A percentile compares a stretch with the other conserved stretches of the same genome.
phyloP scores from a whole-genome alignment of 176 grass and related monocot species.

The Hsuehochloa calcarea region DNA sequence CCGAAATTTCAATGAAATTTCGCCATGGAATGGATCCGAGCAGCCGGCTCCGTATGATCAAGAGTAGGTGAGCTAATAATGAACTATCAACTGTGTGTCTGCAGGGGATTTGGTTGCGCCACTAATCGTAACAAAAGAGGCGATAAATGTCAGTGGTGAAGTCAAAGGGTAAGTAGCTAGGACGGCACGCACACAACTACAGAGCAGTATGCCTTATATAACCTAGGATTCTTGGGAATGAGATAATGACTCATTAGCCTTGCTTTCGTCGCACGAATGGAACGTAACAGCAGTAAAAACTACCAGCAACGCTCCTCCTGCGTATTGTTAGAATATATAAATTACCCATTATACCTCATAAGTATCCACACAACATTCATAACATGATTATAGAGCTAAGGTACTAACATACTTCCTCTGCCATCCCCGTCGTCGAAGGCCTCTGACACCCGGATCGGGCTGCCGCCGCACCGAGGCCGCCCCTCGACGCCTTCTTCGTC shows the following conservation, averaged over 20 bases:
- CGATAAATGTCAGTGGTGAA: not conserved
- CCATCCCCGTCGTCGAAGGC: no score
- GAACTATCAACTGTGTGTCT: not conserved
- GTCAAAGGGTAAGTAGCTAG: constrained; percentile 18
- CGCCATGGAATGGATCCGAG: no score
- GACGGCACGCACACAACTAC: not conserved
- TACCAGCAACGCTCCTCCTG: not conserved
- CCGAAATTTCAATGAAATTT: no score
- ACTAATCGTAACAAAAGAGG: not conserved
- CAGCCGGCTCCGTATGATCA: no score
- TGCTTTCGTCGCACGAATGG: not conserved
- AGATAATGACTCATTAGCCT: not conserved
- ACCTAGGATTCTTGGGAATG: not conserved
- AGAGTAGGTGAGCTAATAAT: not conserved
- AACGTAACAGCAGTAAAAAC: not conserved
- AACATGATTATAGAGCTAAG: no score
- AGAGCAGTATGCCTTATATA: not conserved
- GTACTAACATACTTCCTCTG: no score
- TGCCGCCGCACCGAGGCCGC: no score
- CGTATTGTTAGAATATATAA: no score
- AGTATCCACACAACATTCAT: no score
- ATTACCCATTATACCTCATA: no score
- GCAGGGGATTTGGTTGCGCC: not conserved
- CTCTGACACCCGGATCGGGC: no score
- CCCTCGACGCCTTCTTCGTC: no score